Base-by-base conservation (phyloP, 176 grass and related monocot genomes). In the Eragrostis nindensis region DNA sequence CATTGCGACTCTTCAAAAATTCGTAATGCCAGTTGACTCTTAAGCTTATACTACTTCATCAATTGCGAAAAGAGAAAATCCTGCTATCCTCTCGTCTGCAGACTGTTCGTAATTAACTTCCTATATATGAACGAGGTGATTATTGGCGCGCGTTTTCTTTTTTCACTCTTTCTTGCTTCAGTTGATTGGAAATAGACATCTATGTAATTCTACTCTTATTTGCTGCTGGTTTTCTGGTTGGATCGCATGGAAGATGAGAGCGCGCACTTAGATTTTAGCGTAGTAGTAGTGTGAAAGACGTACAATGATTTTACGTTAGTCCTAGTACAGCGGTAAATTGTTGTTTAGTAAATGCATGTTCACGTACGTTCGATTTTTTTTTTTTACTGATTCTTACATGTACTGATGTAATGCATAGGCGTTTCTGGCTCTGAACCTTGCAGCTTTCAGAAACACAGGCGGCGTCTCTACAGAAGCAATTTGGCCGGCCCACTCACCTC, bases 11-110 rank as follows among this genome's bases (percentile, higher is more conserved):
- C 45, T 89, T 84, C 71, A 70, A 22, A 36, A 24, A 43, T 62
- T 67, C 27, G 63, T 81, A 81, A 71, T 43, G 22, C 70, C 18
- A 65, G 64, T 89, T 89, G 76, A 85, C 76, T 70, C 32, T 29
- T 50, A 57, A 36, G 77, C 53, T 62, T 2, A 19, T 43, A 44
- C n/a, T 57, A 15, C 40, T 47, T 68, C 12, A 26, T 29, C 61
- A 70, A 49, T 36, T 43, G 25, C 19, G 45, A 46, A 54, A 61
- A 16, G 70, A 66, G 70, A 13, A 30, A n/a, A 29, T 18, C 38
- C 52, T 55, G 68, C 18, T 25, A 13, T 57, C 77, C 77, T n/a
- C n/a, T 46, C 68, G 68, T 86, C n/a, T n/a, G n/a, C 84, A 74
- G 69, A 45, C 36, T 76, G 62, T 56, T 8, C 8, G 75, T 61